Conservation (phyloP, 192 early-diverging fungal species). For the Podila epigama region DNA sequence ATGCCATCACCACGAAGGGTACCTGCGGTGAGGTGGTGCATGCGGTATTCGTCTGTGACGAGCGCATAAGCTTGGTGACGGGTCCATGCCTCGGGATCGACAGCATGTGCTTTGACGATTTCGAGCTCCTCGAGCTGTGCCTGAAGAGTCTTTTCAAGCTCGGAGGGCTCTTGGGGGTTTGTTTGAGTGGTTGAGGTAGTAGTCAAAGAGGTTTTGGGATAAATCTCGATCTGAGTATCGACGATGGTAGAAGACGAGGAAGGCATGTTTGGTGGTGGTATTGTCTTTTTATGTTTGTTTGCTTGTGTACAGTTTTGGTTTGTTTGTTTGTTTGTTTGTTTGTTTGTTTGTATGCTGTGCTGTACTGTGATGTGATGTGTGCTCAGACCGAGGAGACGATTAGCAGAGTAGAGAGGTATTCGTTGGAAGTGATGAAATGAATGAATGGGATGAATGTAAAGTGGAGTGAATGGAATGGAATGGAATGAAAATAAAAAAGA, state of each 20-base stretch:
- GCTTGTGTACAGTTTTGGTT: too few species aligned
- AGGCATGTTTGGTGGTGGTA: neutral
- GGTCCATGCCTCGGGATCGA: slow-evolving; percentile 15
- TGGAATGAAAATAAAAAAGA: neutral
- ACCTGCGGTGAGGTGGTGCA: slow-evolving; percentile 53
- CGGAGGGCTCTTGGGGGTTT: neutral
- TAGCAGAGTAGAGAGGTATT: too few species aligned
- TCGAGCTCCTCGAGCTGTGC: slow-evolving; percentile 20
- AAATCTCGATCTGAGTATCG: neutral
- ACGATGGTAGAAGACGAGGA: neutral
- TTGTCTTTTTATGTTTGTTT: neutral
- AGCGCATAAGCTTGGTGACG: slow-evolving; percentile 35
- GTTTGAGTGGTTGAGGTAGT: neutral
- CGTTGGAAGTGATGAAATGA: too few species aligned
- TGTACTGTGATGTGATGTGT: neutral
- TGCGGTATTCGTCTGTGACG: slow-evolving; percentile 26
- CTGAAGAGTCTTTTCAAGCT: slow-evolving; percentile 5
- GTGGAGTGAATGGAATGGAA: neutral
- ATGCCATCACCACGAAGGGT: slow-evolving; percentile 62
- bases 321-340: too few species aligned
- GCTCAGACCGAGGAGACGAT: too few species aligned
- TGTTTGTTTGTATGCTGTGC: too few species aligned
- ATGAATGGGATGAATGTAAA: neutral
- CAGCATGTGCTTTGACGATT: slow-evolving; percentile 7
- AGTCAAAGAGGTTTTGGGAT: neutral